Evolutionary conservation across 345 rosid genomes (phyloP).

Genomic region (Eucalyptus caleyi): DNA sequence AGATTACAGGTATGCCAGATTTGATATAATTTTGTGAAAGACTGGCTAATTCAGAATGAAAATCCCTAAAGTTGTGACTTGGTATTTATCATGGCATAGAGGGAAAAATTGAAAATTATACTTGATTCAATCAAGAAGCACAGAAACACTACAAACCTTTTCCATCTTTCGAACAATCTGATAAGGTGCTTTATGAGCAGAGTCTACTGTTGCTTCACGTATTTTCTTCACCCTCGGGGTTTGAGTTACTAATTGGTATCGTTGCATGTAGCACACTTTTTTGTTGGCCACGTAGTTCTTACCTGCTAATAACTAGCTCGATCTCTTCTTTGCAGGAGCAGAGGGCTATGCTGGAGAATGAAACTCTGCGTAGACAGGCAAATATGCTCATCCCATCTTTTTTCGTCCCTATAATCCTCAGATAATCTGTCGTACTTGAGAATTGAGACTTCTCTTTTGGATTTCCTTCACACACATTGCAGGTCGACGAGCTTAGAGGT

Average conservation of each 20-base stretch:
- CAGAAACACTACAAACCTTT: not conserved
- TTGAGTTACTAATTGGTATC: not conserved
- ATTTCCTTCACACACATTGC: not conserved
- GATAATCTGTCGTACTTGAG: not conserved
- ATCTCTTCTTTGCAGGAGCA: slow-evolving; percentile 48
- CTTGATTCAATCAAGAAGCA: not conserved
- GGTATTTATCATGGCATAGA: not conserved
- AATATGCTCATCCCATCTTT: not conserved
- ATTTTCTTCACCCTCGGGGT: not conserved
- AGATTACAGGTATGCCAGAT: slow-evolving; percentile 41
- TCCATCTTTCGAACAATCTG: not conserved
- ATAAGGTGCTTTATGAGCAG: not conserved
- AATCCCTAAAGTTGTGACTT: not conserved
- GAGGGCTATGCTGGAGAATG: slow-evolving; percentile 71
- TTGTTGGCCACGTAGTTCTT: not conserved
- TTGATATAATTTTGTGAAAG: not conserved
- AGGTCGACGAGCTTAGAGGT: slow-evolving; percentile 80
- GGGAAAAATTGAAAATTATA: not conserved
- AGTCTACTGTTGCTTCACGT: not conserved
- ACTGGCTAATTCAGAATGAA: not conserved
- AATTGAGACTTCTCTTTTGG: not conserved
- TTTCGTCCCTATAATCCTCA: not conserved
- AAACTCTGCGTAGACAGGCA: slow-evolving; percentile 84
- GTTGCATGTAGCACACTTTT: not conserved
- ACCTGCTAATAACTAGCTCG: not conserved